These are phyloP conservation scores for Boletellus sp. DNA, from an alignment of 768 basidiomycete genomes.

Conservation along the genomic window DNA sequence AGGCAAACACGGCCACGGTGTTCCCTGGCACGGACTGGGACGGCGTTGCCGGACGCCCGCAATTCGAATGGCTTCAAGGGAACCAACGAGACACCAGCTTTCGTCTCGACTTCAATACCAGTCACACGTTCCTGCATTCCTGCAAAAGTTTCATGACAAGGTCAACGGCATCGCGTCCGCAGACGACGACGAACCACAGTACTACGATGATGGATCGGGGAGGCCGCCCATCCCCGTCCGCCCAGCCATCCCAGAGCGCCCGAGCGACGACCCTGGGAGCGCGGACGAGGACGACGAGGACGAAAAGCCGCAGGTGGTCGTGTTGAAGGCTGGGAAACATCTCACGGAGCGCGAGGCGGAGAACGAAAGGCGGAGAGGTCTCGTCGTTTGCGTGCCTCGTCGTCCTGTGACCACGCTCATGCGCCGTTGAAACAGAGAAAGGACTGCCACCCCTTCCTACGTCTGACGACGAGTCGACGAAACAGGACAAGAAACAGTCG, in stretches of 20 bases:
- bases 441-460: slow-evolving; percentile 56
- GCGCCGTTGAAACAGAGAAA: slow-evolving; percentile 43
- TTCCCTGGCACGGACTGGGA: no score
- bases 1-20: slow-evolving; percentile 11
- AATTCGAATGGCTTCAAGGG: slow-evolving; percentile 42
- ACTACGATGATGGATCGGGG: slow-evolving; percentile 64
- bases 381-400: slow-evolving; percentile 10
- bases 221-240: slow-evolving; percentile 71
- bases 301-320: slow-evolving; percentile 86
- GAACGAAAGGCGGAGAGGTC: slow-evolving; percentile 72
- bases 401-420: slow-evolving; percentile 2
- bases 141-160: slow-evolving; percentile 61
- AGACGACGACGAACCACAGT: slow-evolving; percentile 46
- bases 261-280: slow-evolving; percentile 65
- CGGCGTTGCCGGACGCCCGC: neutral
- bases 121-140: slow-evolving; percentile 57
- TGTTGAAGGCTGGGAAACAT: slow-evolving; percentile 86
- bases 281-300: slow-evolving; percentile 70
- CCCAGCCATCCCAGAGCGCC: slow-evolving; percentile 69
- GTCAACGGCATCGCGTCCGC: slow-evolving; percentile 52
- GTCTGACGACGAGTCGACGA: slow-evolving; percentile 23
- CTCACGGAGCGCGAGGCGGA: slow-evolving; percentile 73
- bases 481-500: slow-evolving; percentile 27
- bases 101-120: slow-evolving; percentile 68
- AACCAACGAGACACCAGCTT: slow-evolving; percentile 67